These are phyloP conservation scores for Ustilago cynodontis DNA, from an alignment of 1,284 basidiomycete genomes.

Conservation along the genomic window DNA sequence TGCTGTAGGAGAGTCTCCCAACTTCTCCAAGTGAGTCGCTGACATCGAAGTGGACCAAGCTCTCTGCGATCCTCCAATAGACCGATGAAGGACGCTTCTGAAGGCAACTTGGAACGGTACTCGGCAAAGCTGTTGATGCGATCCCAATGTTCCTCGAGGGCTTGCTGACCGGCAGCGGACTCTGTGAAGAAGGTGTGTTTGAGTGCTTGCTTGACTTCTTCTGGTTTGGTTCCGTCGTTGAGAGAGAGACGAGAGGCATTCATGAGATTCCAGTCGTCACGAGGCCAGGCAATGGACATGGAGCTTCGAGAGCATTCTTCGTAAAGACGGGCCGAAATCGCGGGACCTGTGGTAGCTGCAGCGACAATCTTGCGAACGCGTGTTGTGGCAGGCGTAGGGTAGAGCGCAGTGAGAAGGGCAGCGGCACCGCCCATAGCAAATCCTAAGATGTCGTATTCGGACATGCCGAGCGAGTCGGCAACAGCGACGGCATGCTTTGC, in stretches of 20 bases:
- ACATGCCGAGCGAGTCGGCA: conserved; percentile 29
- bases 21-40: conserved; percentile 37
- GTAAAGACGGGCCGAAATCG: conserved; percentile 42
- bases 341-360: conserved; percentile 34
- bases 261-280: conserved; percentile 48
- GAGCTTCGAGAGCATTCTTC: conserved; percentile 43
- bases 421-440: conserved; percentile 37
- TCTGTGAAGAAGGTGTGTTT: conserved; percentile 41
- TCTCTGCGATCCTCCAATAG: conserved; percentile 41
- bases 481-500: conserved; percentile 43
- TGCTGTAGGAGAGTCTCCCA: conserved; percentile 45
- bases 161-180: conserved; percentile 23
- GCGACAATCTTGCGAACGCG: conserved; percentile 43
- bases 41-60: conserved; percentile 37
- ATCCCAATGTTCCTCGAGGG: conserved; percentile 35
- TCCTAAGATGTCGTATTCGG: conserved; percentile 40
- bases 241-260: conserved; percentile 36
- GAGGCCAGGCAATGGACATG: conserved; percentile 48
- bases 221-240: conserved; percentile 38
- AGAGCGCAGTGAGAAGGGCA: conserved; percentile 34
- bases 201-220: conserved; percentile 38
- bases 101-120: conserved; percentile 36
- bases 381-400: conserved; percentile 28
- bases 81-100: conserved; percentile 39
- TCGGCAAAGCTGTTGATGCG: conserved; percentile 43